Evolutionary conservation across 495 filamentous ascomycete genomes (phyloP).

Genomic region (Xylaria sp.): DNA sequence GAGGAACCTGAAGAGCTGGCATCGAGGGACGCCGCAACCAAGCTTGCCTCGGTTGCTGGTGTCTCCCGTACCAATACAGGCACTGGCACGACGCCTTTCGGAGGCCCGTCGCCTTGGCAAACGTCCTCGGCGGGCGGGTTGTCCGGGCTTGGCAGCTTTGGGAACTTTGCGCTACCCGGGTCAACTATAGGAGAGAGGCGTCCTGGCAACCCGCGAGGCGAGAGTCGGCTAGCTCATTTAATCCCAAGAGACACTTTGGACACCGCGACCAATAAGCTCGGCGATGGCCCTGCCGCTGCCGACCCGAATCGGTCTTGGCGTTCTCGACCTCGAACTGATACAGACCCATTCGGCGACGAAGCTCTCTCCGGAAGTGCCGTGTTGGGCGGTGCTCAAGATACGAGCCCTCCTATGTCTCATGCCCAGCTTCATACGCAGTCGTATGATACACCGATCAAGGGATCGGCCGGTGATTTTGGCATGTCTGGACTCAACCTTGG

Average conservation of each 20-base stretch:
- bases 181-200: constrained; percentile 73
- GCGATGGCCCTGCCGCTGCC: constrained; percentile 40
- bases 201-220: constrained; percentile 71
- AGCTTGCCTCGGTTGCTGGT: constrained; percentile 59
- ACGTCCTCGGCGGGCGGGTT: constrained; percentile 60
- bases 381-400: constrained; percentile 77
- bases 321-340: constrained; percentile 70
- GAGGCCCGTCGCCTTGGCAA: constrained; percentile 73
- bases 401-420: constrained; percentile 59
- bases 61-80: constrained; percentile 74
- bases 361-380: constrained; percentile 76
- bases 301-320: constrained; percentile 55
- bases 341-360: constrained; percentile 79
- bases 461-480: constrained; percentile 71
- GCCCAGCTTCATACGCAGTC: constrained; percentile 47
- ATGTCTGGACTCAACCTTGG: constrained; percentile 78
- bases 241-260: constrained; percentile 81
- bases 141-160: constrained; percentile 84
- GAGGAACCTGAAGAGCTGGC: constrained; percentile 55
- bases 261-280: constrained; percentile 55
- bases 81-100: constrained; percentile 44
- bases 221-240: constrained; percentile 84
- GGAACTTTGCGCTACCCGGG: constrained; percentile 72
- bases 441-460: constrained; percentile 65
- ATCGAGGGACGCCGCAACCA: constrained; percentile 28